Conservation (phyloP, 352 stramenopile species). For the Thraustochytrium sp. region DNA sequence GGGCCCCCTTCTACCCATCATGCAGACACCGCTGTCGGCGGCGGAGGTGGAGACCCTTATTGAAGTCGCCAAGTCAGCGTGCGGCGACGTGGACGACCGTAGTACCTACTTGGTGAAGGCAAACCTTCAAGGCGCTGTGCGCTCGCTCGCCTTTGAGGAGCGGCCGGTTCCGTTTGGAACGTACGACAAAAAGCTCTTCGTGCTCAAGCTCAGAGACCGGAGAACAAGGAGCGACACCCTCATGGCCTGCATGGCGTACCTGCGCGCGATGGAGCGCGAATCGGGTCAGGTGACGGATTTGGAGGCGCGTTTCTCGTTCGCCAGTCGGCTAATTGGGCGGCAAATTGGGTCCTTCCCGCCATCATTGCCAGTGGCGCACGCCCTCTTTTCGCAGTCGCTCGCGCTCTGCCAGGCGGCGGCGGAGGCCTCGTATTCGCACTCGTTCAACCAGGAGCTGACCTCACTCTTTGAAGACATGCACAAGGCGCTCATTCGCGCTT, state of each 20-base stretch:
- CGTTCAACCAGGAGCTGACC: background rate
- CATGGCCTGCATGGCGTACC: background rate
- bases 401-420: background rate
- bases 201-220: background rate
- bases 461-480: background rate
- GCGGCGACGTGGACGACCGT: background rate
- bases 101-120: background rate
- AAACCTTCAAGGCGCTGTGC: background rate
- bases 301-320: background rate
- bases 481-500: background rate
- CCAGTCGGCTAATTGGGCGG: background rate
- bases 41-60: background rate
- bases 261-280: background rate
- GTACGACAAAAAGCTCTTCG: conserved; percentile 15
- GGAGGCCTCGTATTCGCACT: background rate
- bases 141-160: background rate
- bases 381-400: background rate
- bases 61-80: background rate
- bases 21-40: background rate
- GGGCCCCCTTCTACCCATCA: background rate
- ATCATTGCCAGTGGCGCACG: background rate
- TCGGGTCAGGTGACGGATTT: background rate
- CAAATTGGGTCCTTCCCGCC: conserved; percentile 1
- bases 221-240: background rate
- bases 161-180: background rate